phyloP scores from a whole-genome alignment of 2,329 filamentous ascomycete genomes.

The Ceratocystis harringtonii region DNA sequence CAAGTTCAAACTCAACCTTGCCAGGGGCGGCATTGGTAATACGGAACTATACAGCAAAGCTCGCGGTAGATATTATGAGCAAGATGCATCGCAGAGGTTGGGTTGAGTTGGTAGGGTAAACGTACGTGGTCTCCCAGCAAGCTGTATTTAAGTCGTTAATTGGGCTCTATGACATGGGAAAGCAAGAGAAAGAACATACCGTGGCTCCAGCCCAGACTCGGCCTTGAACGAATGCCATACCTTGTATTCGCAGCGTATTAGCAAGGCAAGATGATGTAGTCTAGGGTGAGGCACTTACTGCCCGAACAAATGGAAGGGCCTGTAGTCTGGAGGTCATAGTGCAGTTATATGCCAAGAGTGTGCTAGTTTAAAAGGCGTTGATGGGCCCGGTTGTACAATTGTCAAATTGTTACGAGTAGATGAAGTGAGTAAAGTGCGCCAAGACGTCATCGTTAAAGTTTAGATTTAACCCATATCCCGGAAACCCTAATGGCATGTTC shows the following conservation, averaged over 20 bases:
- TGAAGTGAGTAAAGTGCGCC: not conserved
- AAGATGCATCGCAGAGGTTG: not conserved
- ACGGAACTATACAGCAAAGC: constrained; percentile 39
- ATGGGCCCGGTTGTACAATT: not conserved
- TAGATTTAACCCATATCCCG: not conserved
- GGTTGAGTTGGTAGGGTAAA: not conserved
- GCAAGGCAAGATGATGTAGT: not conserved
- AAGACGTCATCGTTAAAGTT: not conserved
- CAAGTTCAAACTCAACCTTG: constrained; percentile 59
- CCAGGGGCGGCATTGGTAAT: constrained; percentile 50
- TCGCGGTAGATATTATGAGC: not conserved
- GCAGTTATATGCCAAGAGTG: not conserved
- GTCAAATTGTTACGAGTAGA: not conserved
- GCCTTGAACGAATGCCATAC: constrained; percentile 74
- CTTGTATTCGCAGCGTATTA: constrained; percentile 29
- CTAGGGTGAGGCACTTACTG: not conserved
- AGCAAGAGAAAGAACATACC: constrained; percentile 35
- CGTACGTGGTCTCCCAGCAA: constrained; percentile 30
- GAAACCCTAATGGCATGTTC: not conserved
- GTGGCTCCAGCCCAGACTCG: constrained; percentile 77
- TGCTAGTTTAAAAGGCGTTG: not conserved
- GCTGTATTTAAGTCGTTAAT: constrained; percentile 21
- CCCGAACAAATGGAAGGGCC: constrained; percentile 14
- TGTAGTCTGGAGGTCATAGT: not conserved
- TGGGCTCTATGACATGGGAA: not conserved